Evolutionary conservation across 2,329 filamentous ascomycete species (phyloP).

Genomic region (Emergomyces pasteurianus): DNA sequence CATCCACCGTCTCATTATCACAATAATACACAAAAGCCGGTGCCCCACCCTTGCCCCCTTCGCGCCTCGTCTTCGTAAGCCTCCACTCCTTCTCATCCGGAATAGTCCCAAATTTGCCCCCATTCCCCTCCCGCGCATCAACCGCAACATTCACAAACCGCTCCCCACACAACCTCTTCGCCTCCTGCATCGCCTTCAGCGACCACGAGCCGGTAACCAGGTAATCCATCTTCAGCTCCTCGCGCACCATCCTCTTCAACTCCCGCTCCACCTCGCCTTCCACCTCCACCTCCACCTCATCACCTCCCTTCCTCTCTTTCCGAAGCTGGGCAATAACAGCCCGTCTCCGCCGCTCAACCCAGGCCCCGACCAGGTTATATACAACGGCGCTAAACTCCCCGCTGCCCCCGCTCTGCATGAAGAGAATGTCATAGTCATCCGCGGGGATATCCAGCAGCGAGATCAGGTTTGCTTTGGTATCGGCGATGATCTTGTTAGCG

Average conservation of each 20-base stretch:
- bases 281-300: constrained; percentile 47
- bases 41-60: constrained; percentile 33
- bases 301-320: constrained; percentile 42
- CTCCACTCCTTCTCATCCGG: constrained; percentile 67
- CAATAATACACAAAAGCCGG: constrained; percentile 73
- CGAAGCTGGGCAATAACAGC: constrained; percentile 46
- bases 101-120: constrained; percentile 77
- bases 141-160: constrained; percentile 66
- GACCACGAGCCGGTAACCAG: constrained; percentile 86
- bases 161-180: constrained; percentile 60
- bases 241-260: constrained; percentile 51
- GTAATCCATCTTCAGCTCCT: constrained; percentile 74
- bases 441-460: constrained; percentile 64
- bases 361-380: constrained; percentile 73
- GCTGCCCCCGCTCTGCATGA: constrained; percentile 76
- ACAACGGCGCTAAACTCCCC: constrained; percentile 75
- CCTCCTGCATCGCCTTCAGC: constrained; percentile 78
- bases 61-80: constrained; percentile 49
- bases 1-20: constrained; percentile 81
- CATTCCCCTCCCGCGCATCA: constrained; percentile 51
- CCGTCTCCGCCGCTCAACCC: constrained; percentile 59
- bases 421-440: constrained; percentile 74
- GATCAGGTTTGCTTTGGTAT: constrained; percentile 62
- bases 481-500: constrained; percentile 65
- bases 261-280: constrained; percentile 40